Base-by-base conservation (phyloP, 495 filamentous ascomycete species). In the Penicillium lagena region DNA sequence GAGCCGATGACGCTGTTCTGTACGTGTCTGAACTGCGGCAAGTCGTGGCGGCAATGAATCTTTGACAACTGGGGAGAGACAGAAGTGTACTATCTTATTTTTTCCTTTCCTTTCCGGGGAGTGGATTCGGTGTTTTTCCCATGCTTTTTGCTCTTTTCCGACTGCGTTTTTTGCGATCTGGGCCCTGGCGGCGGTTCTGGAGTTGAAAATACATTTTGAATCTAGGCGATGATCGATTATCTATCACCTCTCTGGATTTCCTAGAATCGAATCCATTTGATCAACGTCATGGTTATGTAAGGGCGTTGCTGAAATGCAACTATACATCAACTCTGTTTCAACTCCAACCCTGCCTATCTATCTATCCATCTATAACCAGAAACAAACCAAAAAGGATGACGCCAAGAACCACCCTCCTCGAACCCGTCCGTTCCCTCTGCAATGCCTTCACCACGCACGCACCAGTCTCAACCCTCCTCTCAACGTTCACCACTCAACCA, bases 1-100 rank as follows among this genome's bases (percentile, higher is more conserved):
- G 93, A 73, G 58, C 60, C 62, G 56, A 73, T 63, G 59, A 72
- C 64, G 29, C 46, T 67, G 39, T 68, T 68, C 54, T 72, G 68
- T 53, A 73, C 73, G 27, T 77, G 75, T 51, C 38, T 68, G 65
- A 64, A 67, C 52, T 76, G 72, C 46, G 71, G 71, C 42, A 76
- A 76, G 49, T 68, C 68, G 28, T 75, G 73, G 71, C 63, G 63
- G 43, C 70, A 73, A 61, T 73, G 50, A 58, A 6, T 47, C 31
- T 47, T 28, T 12, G 13, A 8, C 29, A 29, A 48, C 32, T 51
- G 45, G 36, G 30, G 40, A 43, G 39, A 39, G 15, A 46, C 32
- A 35, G 42, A 43, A 59, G 49, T 62, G 43, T 47, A 38, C 47
- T 53, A 45, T 46, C 44, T 42, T 35, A 42, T 22, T 3, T 22